Conservation (phyloP, 2,329 filamentous ascomycete species). For the Tolypocladium nubicola region DNA sequence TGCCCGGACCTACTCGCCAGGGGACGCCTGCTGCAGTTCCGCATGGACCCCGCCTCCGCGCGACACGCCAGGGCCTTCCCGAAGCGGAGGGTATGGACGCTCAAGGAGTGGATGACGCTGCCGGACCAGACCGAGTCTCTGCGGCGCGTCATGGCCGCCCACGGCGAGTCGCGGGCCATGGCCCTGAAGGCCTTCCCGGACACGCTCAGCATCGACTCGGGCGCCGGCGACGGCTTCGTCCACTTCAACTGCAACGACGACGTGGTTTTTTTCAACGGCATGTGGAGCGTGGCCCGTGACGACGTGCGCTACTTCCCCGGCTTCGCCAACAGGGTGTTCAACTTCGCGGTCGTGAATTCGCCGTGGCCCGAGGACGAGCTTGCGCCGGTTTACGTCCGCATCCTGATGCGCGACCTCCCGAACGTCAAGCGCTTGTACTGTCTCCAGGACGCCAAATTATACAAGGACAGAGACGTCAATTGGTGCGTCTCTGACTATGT, state of each 20-base stretch:
- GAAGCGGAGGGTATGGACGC: conserved; percentile 5
- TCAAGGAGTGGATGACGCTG: conserved; percentile 13
- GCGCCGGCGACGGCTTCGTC: conserved; percentile 13
- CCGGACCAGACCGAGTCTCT: conserved; percentile 15
- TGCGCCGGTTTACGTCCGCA: not conserved
- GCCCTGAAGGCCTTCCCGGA: conserved; percentile 21
- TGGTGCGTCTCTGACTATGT: conserved; percentile 22
- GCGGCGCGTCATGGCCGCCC: conserved; percentile 20
- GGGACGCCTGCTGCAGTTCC: conserved; percentile 12
- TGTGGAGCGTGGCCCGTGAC: not conserved
- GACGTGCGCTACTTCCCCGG: conserved; percentile 8
- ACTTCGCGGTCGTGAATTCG: conserved; percentile 14
- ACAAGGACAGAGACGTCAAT: conserved; percentile 5
- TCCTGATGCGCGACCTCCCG: conserved; percentile 8
- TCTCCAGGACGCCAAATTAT: not conserved
- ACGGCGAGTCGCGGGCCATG: conserved; percentile 24
- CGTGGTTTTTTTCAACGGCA: conserved; percentile 14
- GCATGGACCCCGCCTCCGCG: not conserved
- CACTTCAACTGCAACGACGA: conserved; percentile 20
- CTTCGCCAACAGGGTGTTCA: conserved; percentile 18
- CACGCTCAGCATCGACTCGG: conserved; percentile 15
- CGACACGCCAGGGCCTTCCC: not conserved
- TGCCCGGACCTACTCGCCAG: conserved; percentile 15
- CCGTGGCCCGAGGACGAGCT: not conserved
- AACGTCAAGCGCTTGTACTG: conserved; percentile 18